phyloP scores from a whole-genome alignment of 805 yeast species.

The Saturnispora ahearnii region DNA sequence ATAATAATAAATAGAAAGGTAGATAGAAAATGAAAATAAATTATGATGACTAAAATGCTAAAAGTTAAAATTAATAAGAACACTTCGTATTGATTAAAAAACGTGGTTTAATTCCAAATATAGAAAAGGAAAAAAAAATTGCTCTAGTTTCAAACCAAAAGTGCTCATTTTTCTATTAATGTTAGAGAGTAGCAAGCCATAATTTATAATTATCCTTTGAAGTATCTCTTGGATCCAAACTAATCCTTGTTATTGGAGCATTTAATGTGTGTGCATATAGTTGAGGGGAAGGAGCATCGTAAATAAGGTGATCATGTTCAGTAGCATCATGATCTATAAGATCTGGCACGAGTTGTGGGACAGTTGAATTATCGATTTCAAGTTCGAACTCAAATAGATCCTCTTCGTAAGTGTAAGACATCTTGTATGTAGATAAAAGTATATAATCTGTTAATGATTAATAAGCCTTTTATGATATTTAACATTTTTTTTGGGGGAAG shows the following conservation, averaged over 20 bases:
- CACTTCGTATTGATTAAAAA: too few relatives aligned
- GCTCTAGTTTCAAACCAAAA: not conserved
- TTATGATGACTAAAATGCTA: too few relatives aligned
- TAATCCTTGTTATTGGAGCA: not conserved
- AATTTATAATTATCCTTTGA: slow-evolving; percentile 6
- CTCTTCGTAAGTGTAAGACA: slow-evolving; percentile 3
- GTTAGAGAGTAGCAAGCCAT: slow-evolving; percentile 4
- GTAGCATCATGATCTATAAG: not conserved
- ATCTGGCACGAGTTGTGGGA: slow-evolving; percentile 3
- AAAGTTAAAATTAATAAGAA: too few relatives aligned
- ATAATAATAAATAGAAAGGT: too few relatives aligned
- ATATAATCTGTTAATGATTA: too few relatives aligned
- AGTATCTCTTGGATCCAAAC: slow-evolving; percentile 4
- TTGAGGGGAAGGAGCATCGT: slow-evolving; percentile 3
- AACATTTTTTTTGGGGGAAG: not conserved
- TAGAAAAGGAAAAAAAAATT: too few relatives aligned
- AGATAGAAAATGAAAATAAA: too few relatives aligned
- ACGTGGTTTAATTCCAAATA: too few relatives aligned
- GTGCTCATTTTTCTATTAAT: not conserved
- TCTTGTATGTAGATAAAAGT: not conserved
- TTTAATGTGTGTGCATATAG: not conserved
- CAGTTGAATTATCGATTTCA: not conserved
- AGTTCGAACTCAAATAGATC: slow-evolving; percentile 1
- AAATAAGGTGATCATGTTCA: slow-evolving; percentile 1
- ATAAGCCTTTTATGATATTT: too few relatives aligned